These are phyloP conservation scores for Chimonanthus salicifolius DNA, from an alignment of 164 flowering plant species.

Conservation along the genomic window DNA sequence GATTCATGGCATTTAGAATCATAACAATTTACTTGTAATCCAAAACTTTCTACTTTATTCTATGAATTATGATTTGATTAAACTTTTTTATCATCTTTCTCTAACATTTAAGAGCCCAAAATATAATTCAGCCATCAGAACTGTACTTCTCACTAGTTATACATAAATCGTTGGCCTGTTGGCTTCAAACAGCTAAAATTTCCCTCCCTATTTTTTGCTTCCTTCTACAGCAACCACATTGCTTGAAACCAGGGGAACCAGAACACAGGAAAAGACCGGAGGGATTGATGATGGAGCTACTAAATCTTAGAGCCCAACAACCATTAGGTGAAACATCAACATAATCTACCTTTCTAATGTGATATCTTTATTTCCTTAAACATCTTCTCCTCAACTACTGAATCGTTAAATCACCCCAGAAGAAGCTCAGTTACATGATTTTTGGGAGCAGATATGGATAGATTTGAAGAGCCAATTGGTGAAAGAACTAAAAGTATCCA, in stretches of 20 bases:
- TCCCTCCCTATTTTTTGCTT: conserved; percentile 16
- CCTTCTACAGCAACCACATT: conserved; percentile 22
- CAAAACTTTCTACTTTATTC: too few species aligned
- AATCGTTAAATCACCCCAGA: neutral
- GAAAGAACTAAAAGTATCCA: neutral
- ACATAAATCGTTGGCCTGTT: conserved; percentile 19
- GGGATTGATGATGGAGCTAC: conserved; percentile 4
- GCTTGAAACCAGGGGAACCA: conserved; percentile 51
- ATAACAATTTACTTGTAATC: too few species aligned
- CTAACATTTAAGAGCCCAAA: too few species aligned
- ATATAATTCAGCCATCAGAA: too few species aligned
- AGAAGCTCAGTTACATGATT: neutral
- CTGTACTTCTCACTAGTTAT: too few species aligned
- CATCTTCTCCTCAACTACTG: conserved; percentile 1
- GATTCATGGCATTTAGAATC: too few species aligned
- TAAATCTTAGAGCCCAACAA: conserved; percentile 19
- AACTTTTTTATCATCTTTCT: too few species aligned
- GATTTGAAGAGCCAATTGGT: conserved; percentile 3
- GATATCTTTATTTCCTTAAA: conserved; percentile 14
- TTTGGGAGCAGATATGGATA: conserved; percentile 8
- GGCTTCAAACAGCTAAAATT: conserved; percentile 11
- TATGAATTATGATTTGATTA: too few species aligned
- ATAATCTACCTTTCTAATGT: conserved; percentile 3
- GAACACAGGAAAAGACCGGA: neutral
- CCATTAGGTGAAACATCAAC: conserved; percentile 47